Evolutionary conservation across 441 rosid species (phyloP).

Genomic region (Kokia cookei): DNA sequence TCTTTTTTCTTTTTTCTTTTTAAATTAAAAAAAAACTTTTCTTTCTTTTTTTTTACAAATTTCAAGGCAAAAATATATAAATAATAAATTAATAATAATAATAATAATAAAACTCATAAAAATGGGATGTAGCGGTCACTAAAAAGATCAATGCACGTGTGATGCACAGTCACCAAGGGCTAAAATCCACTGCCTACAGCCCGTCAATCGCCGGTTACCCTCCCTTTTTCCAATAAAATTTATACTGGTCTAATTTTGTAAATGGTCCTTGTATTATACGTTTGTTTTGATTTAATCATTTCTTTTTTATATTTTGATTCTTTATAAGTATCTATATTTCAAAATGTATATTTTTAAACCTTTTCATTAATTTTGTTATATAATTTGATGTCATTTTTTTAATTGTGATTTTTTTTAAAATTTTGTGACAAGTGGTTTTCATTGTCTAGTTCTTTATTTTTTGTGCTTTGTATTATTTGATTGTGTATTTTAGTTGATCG

Average conservation of each 20-base stretch:
- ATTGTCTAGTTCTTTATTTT: no score
- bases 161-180: constrained; percentile 14
- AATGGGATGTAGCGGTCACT: not conserved
- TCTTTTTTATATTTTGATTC: not conserved
- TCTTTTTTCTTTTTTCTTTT: no score
- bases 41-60: not conserved
- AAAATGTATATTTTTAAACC: no score
- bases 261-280: no score
- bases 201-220: constrained; percentile 14
- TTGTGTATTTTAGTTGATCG: no score
- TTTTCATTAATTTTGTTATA: no score
- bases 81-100: not conserved
- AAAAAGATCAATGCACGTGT: constrained; percentile 24
- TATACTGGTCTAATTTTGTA: not conserved
- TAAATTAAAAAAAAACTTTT: no score
- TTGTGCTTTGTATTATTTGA: no score
- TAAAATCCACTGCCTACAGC: constrained; percentile 19
- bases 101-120: not conserved
- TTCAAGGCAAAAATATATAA: not conserved
- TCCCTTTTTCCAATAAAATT: not conserved
- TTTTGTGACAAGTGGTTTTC: no score
- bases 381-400: no score
- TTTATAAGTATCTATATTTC: no score
- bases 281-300: not conserved
- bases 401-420: no score